Conservation (phyloP, 1,139 yeast species). For the Spathaspora jeffriesii region DNA sequence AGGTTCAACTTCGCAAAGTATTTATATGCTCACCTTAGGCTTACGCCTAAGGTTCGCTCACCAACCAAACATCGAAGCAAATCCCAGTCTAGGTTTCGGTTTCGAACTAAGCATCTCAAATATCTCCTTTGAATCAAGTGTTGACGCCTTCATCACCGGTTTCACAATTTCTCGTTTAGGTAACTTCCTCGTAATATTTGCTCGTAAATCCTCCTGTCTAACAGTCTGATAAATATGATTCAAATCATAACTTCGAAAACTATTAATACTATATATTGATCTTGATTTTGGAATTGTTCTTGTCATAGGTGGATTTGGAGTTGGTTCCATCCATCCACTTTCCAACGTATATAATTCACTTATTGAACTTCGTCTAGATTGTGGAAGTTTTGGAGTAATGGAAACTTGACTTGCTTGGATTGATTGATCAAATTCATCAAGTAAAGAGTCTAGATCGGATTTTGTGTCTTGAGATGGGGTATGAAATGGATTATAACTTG, state of each 20-base stretch:
- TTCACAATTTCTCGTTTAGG: no score
- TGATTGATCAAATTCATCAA: conserved; percentile 53
- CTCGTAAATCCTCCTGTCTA: conserved; percentile 14
- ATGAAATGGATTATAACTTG: background rate
- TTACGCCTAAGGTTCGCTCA: no score
- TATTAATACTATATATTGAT: conserved; percentile 29
- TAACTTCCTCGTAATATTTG: conserved; percentile 17
- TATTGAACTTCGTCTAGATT: conserved; percentile 29
- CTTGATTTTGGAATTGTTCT: conserved; percentile 21
- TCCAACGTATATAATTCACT: conserved; percentile 44
- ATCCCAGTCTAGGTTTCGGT: conserved; percentile 3
- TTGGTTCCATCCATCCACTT: conserved; percentile 49
- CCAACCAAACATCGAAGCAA: conserved; percentile 40
- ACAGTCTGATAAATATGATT: conserved; percentile 13
- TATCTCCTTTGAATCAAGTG: conserved; percentile 20
- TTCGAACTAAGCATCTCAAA: conserved; percentile 20
- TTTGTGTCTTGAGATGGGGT: conserved; percentile 9
- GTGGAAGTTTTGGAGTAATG: conserved; percentile 18
- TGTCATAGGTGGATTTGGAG: background rate
- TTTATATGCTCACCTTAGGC: no score
- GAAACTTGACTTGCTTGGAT: conserved; percentile 14
- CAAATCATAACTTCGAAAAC: conserved; percentile 14
- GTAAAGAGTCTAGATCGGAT: conserved; percentile 49
- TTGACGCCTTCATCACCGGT: background rate
- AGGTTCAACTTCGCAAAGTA: no score